Base-by-base conservation (phyloP, 2,329 filamentous ascomycete genomes). In the Colletotrichum neosansevieriae region DNA sequence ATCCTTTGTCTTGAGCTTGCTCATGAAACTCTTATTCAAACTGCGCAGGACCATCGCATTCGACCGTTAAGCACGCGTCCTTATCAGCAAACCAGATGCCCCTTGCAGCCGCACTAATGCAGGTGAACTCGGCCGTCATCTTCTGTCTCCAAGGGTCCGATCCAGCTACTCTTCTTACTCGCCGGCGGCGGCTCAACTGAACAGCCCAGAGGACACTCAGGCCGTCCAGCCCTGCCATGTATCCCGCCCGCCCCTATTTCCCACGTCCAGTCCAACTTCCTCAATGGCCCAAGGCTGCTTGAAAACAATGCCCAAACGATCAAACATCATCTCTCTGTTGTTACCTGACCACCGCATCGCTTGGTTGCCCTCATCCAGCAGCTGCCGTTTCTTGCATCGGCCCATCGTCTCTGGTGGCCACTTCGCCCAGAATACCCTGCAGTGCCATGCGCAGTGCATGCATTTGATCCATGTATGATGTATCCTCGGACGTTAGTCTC, bases 81-180 rank as follows among this genome's bases (percentile, higher is more conserved):
- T 68, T 68, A 59, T 68, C 65, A 54, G 53, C 19, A 34, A 32
- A 29, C 13, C 29, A 15, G 44, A 63, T 40, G 64, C 47, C 65
- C 65, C 65, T 68, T 54, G 65, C 61, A 68, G 47, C 47, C 17
- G 34, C 65, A 60, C 65, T 60, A 65, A 65, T 59, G 65, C 65
- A 68, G 54, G 47, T 53, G 42, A 65, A 50, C n/a, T 54, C 44
- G 53, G 61, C 61, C 54, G 40, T 59, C 60, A 59, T 58, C 60
- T 56, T 34, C 10, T 21, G n/a, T 13, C 34, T 54, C 24, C 15
- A 29, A 12, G 29, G 49, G n/a, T 36, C 11, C 32, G 13, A 40
- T 40, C 36, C 36, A 38, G 36, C 36, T 12, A 12, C 36, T 38
- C 36, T 45, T 4, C 11, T n/a, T 19, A 13, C 42, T 45, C 42